Base-by-base conservation (phyloP, 2,329 filamentous ascomycete genomes). In the Aurifilum marmelostoma region DNA sequence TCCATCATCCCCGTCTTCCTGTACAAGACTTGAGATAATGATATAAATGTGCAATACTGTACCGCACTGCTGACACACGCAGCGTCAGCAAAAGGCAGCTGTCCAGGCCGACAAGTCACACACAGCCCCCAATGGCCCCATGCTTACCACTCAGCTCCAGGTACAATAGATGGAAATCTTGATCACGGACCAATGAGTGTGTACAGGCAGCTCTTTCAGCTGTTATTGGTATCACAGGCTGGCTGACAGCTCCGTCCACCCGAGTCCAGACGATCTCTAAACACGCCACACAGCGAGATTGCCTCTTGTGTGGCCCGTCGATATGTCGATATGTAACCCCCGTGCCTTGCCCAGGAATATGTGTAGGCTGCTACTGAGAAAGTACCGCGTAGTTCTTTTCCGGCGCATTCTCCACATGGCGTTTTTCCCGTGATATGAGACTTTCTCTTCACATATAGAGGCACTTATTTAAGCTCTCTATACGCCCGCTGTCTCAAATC, bases 61-160 rank as follows among this genome's bases (percentile, higher is more conserved):
- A 12, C 16, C 52, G 27, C 32, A 27, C 52, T 29, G 52, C 52
- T 56, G 52, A 56, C 12, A 18, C 27, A 7, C 6, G 16, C 5
- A 27, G 52, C 12, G 6, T 8, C 24, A 29, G 14, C 24, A 56
- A 29, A 12, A 32, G 24, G 24, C 27, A 14, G 8, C 52, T 56
- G 52, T 6, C 14, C 8, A 29, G 52, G 52, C 52, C 24, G 14
- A 24, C 27, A 29, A 14, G 52, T 5, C 52, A 24, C 52, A 18
- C 12, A 6, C 52, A 29, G 52, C 24, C 52, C 52, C 52, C 52
- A 18, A 32, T 29, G 4, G 52, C 24, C 24, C 14, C 52, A 16
- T 27, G 52, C 52, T 56, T 56, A 56, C 24, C 7, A 56, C 24
- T 56, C 52, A 56, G 52, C 52, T 56, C 52, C 24, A 56, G 52